phyloP scores from a whole-genome alignment of 176 grass and related monocot species.

The Tuctoria greenei region DNA sequence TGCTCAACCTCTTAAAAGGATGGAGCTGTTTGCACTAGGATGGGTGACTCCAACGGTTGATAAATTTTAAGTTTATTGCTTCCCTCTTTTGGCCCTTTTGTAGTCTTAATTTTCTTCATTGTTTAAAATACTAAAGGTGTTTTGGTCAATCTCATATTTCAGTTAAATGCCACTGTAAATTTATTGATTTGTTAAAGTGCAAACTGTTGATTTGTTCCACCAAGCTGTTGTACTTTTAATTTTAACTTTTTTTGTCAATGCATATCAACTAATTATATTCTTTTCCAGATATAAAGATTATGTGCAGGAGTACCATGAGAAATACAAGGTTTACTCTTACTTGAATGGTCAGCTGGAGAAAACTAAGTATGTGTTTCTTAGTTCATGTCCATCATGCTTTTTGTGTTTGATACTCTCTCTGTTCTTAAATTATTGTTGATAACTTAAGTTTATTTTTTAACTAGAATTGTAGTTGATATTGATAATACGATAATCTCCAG shows the following conservation, averaged over 20 bases:
- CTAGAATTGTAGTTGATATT: background rate
- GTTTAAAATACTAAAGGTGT: background rate
- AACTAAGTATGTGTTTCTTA: slow-evolving; percentile 58
- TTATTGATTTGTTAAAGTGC: slow-evolving; percentile 12
- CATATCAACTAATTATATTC: slow-evolving; percentile 37
- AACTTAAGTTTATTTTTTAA: too few relatives aligned
- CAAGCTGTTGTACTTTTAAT: background rate
- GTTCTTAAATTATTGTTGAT: too few relatives aligned
- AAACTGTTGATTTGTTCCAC: background rate
- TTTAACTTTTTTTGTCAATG: slow-evolving; percentile 4
- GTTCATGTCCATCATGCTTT: slow-evolving; percentile 15
- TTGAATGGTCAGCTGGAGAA: slow-evolving; percentile 76
- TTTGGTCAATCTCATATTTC: slow-evolving; percentile 1
- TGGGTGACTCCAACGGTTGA: background rate
- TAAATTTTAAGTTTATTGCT: background rate
- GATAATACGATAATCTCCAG: background rate
- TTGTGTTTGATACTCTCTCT: background rate
- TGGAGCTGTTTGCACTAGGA: background rate
- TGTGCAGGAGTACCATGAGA: slow-evolving; percentile 84
- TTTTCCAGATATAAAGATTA: slow-evolving; percentile 80
- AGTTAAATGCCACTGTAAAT: background rate
- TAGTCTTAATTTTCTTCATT: slow-evolving; percentile 4
- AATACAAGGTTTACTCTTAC: slow-evolving; percentile 65
- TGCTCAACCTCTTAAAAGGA: background rate
- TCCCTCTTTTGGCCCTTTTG: background rate